Percentiles rank a stretch among this genome's conserved stretches.
Conservation (phyloP, 2,329 filamentous ascomycete genomes). For the Microsporum audouinii region DNA sequence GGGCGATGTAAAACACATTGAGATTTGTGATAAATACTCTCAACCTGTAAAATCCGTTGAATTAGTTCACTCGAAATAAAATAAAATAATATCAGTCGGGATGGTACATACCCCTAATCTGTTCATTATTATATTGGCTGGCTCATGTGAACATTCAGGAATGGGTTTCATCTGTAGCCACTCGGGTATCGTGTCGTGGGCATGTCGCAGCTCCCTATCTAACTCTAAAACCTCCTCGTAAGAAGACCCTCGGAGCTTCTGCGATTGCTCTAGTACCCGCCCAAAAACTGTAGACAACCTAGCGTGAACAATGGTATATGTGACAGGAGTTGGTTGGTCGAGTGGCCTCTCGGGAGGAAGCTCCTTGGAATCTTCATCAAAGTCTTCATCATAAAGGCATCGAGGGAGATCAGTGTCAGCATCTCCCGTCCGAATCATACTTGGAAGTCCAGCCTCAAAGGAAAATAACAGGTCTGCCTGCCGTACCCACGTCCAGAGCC, state of each 20-base stretch:
- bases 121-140: constrained; percentile 58
- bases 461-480: constrained; percentile 55
- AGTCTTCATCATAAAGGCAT: constrained; percentile 56
- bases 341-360: constrained; percentile 47
- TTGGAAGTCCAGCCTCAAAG: constrained; percentile 57
- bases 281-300: constrained; percentile 34
- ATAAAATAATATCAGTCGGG: neutral
- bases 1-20: constrained; percentile 81
- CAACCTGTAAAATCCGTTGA: constrained; percentile 36
- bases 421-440: constrained; percentile 53
- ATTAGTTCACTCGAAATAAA: constrained; percentile 11
- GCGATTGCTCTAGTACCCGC: constrained; percentile 34
- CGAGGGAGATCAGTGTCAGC: constrained; percentile 51
- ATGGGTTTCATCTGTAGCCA: constrained; percentile 66
- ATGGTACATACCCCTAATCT: constrained; percentile 50
- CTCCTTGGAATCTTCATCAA: constrained; percentile 43
- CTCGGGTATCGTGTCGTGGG: constrained; percentile 58
- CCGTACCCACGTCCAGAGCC: constrained; percentile 39
- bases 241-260: constrained; percentile 33
- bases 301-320: constrained; percentile 40
- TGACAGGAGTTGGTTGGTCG: constrained; percentile 47
- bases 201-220: constrained; percentile 46
- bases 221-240: constrained; percentile 53
- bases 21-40: constrained; percentile 78
- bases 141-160: constrained; percentile 62